Evolutionary conservation across 2,329 filamentous ascomycete genomes (phyloP).

Genomic region (Xylariaceae sp.): DNA sequence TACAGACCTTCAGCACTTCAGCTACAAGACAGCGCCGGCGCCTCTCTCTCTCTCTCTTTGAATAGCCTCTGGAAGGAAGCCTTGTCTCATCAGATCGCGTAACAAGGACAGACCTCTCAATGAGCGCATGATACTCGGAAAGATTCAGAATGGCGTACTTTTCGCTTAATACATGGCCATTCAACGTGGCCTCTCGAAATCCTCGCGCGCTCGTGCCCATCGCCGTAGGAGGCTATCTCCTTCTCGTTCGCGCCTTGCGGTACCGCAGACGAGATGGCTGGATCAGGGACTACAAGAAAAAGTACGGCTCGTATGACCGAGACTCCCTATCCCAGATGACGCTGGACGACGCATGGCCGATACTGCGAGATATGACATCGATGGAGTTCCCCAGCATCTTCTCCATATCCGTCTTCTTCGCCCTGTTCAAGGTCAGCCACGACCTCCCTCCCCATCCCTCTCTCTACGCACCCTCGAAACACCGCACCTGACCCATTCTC

Average conservation of each 20-base stretch:
- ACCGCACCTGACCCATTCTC: background rate
- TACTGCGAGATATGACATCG: constrained; percentile 17
- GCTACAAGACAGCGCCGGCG: too few species aligned
- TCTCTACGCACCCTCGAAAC: background rate
- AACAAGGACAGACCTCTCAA: background rate
- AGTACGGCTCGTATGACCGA: background rate
- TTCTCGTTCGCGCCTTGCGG: constrained; percentile 2
- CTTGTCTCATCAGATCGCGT: too few species aligned
- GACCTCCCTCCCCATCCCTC: background rate
- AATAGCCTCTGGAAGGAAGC: too few species aligned
- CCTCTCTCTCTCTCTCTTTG: too few species aligned
- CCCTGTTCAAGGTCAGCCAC: constrained; percentile 43
- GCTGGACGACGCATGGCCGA: constrained; percentile 2
- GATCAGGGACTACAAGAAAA: background rate
- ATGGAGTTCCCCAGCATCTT: constrained; percentile 53
- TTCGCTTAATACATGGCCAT: background rate
- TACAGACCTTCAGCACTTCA: too few species aligned
- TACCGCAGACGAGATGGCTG: constrained; percentile 5
- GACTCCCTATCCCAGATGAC: background rate
- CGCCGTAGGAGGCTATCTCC: background rate
- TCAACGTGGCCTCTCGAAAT: background rate
- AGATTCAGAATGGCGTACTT: background rate
- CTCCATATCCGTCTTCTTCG: constrained; percentile 50
- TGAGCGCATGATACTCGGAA: background rate
- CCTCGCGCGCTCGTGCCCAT: background rate